Percentiles rank a stretch among this genome's conserved stretches.
Evolutionary conservation across 148 eudicot genomes (phyloP).

Genomic region (Cornus controversa): DNA sequence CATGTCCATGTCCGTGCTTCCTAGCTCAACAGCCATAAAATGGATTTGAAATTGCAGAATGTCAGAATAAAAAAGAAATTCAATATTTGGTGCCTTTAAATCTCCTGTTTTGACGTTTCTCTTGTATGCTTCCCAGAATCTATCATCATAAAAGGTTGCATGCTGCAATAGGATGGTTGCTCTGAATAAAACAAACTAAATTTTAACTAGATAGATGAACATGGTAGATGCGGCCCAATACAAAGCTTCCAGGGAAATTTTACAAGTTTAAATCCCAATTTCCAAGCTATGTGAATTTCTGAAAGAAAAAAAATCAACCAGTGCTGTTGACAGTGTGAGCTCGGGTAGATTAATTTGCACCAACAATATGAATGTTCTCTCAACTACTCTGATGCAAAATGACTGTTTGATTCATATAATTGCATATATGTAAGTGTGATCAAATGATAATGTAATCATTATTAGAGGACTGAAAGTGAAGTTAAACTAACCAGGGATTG

Average conservation of each 20-base stretch:
- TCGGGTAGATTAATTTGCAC: not conserved
- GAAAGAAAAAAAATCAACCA: too few species aligned
- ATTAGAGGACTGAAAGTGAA: not conserved
- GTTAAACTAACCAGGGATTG: not conserved
- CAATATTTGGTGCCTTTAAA: not conserved
- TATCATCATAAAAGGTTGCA: not conserved
- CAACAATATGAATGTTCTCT: not conserved
- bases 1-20: too few species aligned
- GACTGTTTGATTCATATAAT: not conserved
- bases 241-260: not conserved
- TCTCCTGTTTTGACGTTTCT: not conserved
- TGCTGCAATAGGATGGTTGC: too few species aligned
- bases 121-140: not conserved
- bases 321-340: not conserved
- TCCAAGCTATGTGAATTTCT: not conserved
- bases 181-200: too few species aligned
- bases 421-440: not conserved
- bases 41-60: not conserved
- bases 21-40: too few species aligned
- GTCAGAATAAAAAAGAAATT: not conserved
- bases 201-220: too few species aligned
- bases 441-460: not conserved
- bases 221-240: not conserved
- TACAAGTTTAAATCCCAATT: not conserved
- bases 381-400: not conserved